phyloP scores from a whole-genome alignment of 331 rosid genomes.

The Rosa hybrid region DNA sequence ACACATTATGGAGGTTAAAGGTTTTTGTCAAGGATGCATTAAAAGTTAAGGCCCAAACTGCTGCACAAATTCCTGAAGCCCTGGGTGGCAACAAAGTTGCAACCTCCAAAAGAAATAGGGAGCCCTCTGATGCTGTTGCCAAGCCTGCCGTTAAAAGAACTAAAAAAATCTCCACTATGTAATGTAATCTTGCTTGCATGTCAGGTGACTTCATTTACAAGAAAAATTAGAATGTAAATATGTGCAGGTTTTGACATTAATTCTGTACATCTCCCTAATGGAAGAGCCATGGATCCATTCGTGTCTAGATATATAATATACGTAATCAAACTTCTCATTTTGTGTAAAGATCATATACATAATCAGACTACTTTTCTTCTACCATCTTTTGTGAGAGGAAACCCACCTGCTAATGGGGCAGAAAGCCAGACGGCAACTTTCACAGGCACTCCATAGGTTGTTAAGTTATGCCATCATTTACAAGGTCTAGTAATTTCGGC shows the following conservation, averaged over 20 bases:
- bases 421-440: neutral
- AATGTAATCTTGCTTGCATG: constrained; percentile 36
- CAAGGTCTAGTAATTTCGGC: neutral
- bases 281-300: neutral
- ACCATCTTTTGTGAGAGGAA: neutral
- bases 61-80: constrained; percentile 11
- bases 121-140: constrained; percentile 40
- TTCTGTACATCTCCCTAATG: neutral
- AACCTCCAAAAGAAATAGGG: constrained; percentile 40
- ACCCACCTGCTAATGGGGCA: neutral
- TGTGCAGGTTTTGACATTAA: constrained; percentile 12
- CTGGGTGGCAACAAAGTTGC: constrained; percentile 15
- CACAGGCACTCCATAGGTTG: too few species aligned
- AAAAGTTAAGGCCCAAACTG: constrained; percentile 35
- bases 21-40: constrained; percentile 64
- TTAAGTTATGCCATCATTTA: neutral
- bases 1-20: constrained; percentile 64
- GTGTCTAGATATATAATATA: neutral
- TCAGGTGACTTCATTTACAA: neutral
- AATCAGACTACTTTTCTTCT: neutral
- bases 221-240: constrained; percentile 17
- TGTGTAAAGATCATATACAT: neutral
- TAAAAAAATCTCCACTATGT: constrained; percentile 46
- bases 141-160: constrained; percentile 50
- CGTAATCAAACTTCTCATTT: neutral